phyloP scores from a whole-genome alignment of 73 alveolate species.

The Blepharisma stoltei region DNA sequence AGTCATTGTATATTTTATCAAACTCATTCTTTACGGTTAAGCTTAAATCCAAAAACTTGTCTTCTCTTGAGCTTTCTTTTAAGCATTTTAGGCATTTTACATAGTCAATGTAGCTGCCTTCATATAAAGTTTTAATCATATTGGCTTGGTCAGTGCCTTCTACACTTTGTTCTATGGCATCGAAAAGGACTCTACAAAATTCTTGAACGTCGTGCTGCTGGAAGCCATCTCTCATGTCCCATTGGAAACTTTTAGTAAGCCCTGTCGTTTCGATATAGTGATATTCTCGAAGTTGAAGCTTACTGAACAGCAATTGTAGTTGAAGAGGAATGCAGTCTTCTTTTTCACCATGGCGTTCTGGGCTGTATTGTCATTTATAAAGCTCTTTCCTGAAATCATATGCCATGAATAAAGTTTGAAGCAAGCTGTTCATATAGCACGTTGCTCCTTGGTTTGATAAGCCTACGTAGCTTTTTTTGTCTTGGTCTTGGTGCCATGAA shows the following conservation, averaged over 20 bases:
- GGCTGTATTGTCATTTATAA: slow-evolving; percentile 9
- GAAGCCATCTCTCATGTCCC: slow-evolving; percentile 48
- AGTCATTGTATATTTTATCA: slow-evolving; percentile 70
- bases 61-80: slow-evolving; percentile 61
- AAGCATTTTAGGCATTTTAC: slow-evolving; percentile 85
- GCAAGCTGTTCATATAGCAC: slow-evolving; percentile 88
- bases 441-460: slow-evolving; percentile 79
- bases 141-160: slow-evolving; percentile 53
- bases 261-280: slow-evolving; percentile 31
- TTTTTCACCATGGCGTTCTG: slow-evolving; percentile 46
- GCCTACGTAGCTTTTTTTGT: slow-evolving; percentile 39
- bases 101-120: slow-evolving; percentile 70
- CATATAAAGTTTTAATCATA: slow-evolving; percentile 45
- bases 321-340: slow-evolving; percentile 62
- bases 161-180: slow-evolving; percentile 83
- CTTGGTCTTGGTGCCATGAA: no score
- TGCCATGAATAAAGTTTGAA: slow-evolving; percentile 80
- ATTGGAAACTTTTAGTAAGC: slow-evolving; percentile 50
- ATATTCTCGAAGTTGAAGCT: slow-evolving; percentile 40
- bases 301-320: slow-evolving; percentile 61
- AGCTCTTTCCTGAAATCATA: slow-evolving; percentile 58
- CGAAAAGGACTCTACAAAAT: slow-evolving; percentile 91
- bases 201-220: slow-evolving; percentile 76
- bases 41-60: slow-evolving; percentile 77
- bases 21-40: slow-evolving; percentile 80